phyloP scores from a whole-genome alignment of 1,139 yeast species.

The Diutina mesorugosa region DNA sequence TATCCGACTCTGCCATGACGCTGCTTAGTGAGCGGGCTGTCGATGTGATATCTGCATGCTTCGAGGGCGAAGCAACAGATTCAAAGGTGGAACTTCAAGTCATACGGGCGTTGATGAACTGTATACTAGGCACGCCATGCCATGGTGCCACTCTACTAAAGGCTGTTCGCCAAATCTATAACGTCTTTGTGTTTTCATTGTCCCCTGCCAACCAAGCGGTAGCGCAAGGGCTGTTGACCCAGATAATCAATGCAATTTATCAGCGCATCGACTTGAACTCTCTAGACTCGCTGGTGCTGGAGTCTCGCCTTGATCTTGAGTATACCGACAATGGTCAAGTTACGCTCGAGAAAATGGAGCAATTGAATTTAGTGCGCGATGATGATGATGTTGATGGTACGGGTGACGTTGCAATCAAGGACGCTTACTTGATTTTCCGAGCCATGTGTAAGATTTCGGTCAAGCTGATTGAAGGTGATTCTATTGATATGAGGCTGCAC shows the following conservation, averaged over 20 bases:
- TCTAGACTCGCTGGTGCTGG: background rate
- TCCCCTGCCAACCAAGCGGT: conserved; percentile 79
- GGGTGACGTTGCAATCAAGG: conserved; percentile 65
- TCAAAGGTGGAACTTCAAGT: conserved; percentile 83
- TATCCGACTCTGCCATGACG: background rate
- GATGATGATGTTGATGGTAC: conserved; percentile 43
- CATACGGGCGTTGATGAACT: conserved; percentile 81
- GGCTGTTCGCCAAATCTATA: conserved; percentile 88
- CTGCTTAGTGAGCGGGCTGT: conserved; percentile 69
- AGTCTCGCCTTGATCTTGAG: background rate
- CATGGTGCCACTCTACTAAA: conserved; percentile 84
- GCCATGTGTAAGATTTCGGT: conserved; percentile 91
- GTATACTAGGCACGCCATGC: conserved; percentile 70
- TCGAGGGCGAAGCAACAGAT: conserved; percentile 87
- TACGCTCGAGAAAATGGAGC: conserved; percentile 48
- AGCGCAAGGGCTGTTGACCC: conserved; percentile 92
- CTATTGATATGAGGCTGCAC: conserved; percentile 78
- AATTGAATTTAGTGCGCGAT: conserved; percentile 38
- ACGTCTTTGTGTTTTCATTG: conserved; percentile 75
- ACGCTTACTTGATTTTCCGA: conserved; percentile 84
- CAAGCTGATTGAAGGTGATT: conserved; percentile 59
- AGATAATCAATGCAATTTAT: conserved; percentile 76
- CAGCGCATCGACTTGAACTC: conserved; percentile 39
- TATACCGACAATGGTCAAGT: conserved; percentile 17
- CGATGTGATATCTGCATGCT: conserved; percentile 72